phyloP scores from a whole-genome alignment of 441 rosid genomes.

The Pelargonium cotyledonis region DNA sequence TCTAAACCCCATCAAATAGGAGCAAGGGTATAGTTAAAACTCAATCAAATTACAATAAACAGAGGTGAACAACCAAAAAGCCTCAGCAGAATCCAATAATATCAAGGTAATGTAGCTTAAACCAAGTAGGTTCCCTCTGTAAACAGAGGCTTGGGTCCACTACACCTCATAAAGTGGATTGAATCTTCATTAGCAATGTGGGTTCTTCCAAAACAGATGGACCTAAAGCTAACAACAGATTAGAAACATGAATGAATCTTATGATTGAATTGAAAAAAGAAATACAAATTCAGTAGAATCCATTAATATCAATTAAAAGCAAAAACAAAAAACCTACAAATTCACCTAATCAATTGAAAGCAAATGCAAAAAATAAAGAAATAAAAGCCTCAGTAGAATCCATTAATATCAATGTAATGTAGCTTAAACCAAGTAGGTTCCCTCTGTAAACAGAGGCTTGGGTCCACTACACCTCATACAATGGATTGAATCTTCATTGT shows the following conservation, averaged over 20 bases:
- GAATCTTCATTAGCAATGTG: conserved; percentile 26
- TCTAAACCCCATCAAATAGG: conserved; percentile 7
- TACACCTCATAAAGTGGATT: conserved; percentile 30
- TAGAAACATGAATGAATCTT: conserved; percentile 14
- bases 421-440: background rate
- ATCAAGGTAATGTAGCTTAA: conserved; percentile 40
- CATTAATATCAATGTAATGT: background rate
- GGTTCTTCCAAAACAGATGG: conserved; percentile 27
- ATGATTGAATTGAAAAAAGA: background rate
- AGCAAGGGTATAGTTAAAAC: conserved; percentile 40
- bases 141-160: background rate
- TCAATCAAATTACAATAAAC: conserved; percentile 7
- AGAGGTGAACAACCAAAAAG: background rate
- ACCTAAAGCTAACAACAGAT: conserved; percentile 20
- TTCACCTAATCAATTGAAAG: background rate
- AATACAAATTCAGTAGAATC: no score
- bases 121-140: conserved; percentile 54
- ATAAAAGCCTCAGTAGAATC: background rate
- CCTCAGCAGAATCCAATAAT: conserved; percentile 36
- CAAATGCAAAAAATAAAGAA: background rate
- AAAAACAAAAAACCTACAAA: no score
- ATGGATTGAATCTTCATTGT: background rate
- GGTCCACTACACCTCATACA: background rate
- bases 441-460: conserved; percentile 3
- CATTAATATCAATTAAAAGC: no score